Evolutionary conservation across 495 filamentous ascomycete species (phyloP), one percentile per base, ranked within the genome.

Genomic region (Chaetomidium leptoderma): DNA sequence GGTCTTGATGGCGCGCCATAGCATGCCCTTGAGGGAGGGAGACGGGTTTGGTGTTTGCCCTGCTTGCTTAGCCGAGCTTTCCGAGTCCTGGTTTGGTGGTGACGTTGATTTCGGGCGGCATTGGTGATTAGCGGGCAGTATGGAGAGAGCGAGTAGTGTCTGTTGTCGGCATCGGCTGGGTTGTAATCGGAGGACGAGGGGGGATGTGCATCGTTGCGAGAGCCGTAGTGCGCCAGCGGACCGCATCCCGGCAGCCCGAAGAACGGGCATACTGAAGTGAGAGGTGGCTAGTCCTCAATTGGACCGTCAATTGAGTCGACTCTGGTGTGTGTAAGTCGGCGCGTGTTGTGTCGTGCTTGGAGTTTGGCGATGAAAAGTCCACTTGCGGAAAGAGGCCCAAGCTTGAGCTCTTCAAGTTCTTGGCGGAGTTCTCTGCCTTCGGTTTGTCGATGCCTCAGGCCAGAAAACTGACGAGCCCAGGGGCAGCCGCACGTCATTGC

Each of bases 21-120:
- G 16, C 40, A 55, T 45, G 23, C 44, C n/a, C 44, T 32, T 51
- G 16, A 59, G 30, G 48, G 68, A 44, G 48, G 53, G 32, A 48
- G 66, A 32, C 57, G 53, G 32, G 58, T 63, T n/a, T 56, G 67
- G 39, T 55, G 49, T 44, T 59, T 62, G n/a, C 59, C 53, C 42
- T 43, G 62, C 26, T 63, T 54, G 52, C 58, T 42, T 46, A 30
- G 48, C 9, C 35, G 50, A 44, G 24, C 36, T 30, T 21, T 49
- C 49, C 1, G 30, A 2, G 16, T 24, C 13, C 4, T 32, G 26
- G 19, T 47, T 40, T 1, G 29, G 45, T 1, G 49, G 42, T 9
- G 30, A 30, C 21, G 63, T 70, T 39, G 65, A 66, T 17, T 61
- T 59, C 4, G 53, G 14, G 48, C 67, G 65, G 24, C 37, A 57